Evolutionary conservation across 352 stramenopile species (phyloP).

Genomic region (Phytophthora multivora): DNA sequence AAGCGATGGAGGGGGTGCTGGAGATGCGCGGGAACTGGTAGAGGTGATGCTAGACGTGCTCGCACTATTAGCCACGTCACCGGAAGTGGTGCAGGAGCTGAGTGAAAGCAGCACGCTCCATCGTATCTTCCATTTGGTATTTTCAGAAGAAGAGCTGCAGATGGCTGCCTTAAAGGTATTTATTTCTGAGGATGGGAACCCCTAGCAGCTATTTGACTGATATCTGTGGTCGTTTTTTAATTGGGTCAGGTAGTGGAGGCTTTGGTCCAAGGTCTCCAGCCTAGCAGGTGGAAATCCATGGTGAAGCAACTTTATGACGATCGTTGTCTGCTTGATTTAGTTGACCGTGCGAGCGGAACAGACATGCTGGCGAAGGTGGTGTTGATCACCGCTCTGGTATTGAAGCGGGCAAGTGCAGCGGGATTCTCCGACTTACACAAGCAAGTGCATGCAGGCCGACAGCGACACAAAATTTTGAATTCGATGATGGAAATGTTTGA

Average conservation of each 20-base stretch:
- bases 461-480: conserved; percentile 29
- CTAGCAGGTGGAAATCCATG: conserved; percentile 29
- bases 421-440: conserved; percentile 31
- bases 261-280: conserved; percentile 25
- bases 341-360: conserved; percentile 20
- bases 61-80: conserved; percentile 32
- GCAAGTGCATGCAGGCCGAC: conserved; percentile 27
- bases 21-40: conserved; percentile 14
- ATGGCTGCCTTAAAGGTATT: conserved; percentile 24
- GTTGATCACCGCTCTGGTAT: conserved; percentile 15
- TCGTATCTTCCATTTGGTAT: conserved; percentile 52
- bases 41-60: conserved; percentile 38
- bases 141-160: conserved; percentile 23
- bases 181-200: neutral
- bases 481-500: conserved; percentile 26
- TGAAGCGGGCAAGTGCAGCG: conserved; percentile 16
- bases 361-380: conserved; percentile 27
- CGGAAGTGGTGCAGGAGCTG: conserved; percentile 55
- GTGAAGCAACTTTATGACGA: conserved; percentile 35
- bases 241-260: conserved; percentile 32
- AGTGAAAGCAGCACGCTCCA: conserved; percentile 54
- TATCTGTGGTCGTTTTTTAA: neutral
- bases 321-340: conserved; percentile 29
- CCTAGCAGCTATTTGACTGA: neutral
- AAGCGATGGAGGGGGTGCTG: conserved; percentile 4